Conservation (phyloP, 805 yeast species). For the Debaryomyces tyrocola region DNA sequence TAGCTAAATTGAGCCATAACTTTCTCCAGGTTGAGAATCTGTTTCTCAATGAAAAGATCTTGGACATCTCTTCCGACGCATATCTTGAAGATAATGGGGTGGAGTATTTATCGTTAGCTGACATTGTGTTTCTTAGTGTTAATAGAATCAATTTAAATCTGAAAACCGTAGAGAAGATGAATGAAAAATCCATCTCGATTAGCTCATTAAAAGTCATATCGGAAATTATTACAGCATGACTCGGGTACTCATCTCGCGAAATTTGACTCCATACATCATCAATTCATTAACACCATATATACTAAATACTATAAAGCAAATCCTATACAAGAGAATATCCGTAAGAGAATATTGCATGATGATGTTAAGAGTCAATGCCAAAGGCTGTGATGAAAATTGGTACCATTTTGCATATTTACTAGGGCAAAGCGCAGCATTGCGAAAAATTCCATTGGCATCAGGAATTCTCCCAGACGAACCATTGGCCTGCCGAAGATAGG, state of each 20-base stretch:
- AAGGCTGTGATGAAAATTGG: too few species aligned
- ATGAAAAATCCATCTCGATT: not conserved
- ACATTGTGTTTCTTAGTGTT: constrained; percentile 20
- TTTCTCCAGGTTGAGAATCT: constrained; percentile 98
- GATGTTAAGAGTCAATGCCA: too few species aligned
- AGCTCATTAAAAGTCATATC: not conserved
- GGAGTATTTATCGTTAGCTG: constrained; percentile 69
- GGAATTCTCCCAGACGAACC: too few species aligned
- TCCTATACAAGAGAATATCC: too few species aligned
- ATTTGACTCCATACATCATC: not conserved
- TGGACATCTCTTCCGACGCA: constrained; percentile 97
- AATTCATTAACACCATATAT: too few species aligned
- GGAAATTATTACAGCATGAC: not conserved
- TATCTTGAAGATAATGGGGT: constrained; percentile 96
- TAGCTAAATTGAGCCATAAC: constrained; percentile 92
- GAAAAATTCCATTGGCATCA: too few species aligned
- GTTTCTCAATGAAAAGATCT: constrained; percentile 86
- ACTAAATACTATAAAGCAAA: too few species aligned
- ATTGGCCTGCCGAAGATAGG: too few species aligned
- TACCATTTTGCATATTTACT: too few species aligned
- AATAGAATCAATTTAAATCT: not conserved
- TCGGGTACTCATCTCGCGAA: not conserved
- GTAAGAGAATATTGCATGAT: too few species aligned
- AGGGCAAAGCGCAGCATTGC: too few species aligned
- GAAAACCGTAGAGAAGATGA: not conserved